Evolutionary conservation across 139 green algal species (phyloP).

Genomic region (Edaphochlamys debaryana): DNA sequence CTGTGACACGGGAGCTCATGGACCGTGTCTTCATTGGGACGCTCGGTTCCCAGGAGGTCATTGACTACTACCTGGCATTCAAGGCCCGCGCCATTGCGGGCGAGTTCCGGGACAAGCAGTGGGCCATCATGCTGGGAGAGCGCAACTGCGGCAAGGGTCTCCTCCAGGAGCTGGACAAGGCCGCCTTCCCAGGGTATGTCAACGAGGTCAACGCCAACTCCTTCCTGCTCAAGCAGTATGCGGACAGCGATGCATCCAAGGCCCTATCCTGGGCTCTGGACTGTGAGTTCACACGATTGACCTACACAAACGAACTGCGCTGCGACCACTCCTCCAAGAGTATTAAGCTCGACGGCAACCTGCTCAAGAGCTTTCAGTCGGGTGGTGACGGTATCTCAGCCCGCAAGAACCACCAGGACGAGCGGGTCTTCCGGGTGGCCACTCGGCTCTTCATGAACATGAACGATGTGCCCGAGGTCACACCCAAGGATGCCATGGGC

Average conservation of each 20-base stretch:
- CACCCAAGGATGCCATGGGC: neutral
- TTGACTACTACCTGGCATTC: neutral
- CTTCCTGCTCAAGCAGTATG: too few relatives aligned
- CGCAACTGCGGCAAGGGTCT: conserved; percentile 16
- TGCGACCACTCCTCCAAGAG: neutral
- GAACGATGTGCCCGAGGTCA: neutral
- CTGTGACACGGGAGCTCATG: too few relatives aligned
- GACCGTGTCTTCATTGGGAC: too few relatives aligned
- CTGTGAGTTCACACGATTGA: too few relatives aligned
- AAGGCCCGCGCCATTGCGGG: neutral
- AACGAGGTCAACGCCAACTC: neutral
- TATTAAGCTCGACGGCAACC: conserved; percentile 10
- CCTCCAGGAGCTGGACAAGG: neutral
- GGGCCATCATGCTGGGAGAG: neutral
- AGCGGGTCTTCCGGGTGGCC: neutral
- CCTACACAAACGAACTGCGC: neutral
- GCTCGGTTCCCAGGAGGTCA: too few relatives aligned
- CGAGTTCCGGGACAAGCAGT: conserved; percentile 13
- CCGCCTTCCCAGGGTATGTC: neutral
- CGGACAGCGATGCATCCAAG: too few relatives aligned
- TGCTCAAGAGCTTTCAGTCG: neutral
- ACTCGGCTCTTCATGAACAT: conserved; percentile 13
- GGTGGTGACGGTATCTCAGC: neutral
- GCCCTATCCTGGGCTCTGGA: too few relatives aligned
- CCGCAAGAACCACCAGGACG: conserved; percentile 11